Evolutionary conservation across 2,329 filamentous ascomycete genomes (phyloP).

Genomic region (Arthrinium puccinioides): DNA sequence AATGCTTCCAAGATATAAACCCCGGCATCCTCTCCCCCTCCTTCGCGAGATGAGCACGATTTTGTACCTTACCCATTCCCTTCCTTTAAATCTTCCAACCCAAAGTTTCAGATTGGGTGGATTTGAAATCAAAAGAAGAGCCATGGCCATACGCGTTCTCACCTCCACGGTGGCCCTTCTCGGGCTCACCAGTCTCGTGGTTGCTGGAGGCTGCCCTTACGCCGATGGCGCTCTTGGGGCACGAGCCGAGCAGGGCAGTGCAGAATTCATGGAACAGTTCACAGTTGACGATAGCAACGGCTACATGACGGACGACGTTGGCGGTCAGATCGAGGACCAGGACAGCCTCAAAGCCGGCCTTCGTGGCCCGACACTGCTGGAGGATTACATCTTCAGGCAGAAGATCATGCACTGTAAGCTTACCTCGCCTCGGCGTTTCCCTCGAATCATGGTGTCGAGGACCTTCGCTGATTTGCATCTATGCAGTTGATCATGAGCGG

Average conservation of each 20-base stretch:
- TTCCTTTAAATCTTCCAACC: no score
- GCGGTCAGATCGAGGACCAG: slow-evolving; percentile 61
- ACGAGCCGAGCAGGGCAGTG: slow-evolving; percentile 9
- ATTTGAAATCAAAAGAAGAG: background rate
- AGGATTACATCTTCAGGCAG: slow-evolving; percentile 57
- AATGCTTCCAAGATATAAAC: no score
- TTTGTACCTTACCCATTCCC: no score
- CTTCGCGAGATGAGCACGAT: no score
- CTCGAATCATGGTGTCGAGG: background rate
- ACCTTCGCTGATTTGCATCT: background rate
- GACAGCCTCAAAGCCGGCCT: slow-evolving; percentile 45
- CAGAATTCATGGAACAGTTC: slow-evolving; percentile 22
- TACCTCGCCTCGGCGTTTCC: background rate
- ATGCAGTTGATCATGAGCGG: slow-evolving; percentile 44
- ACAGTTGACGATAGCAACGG: slow-evolving; percentile 45
- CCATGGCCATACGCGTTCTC: slow-evolving; percentile 14
- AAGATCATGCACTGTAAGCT: slow-evolving; percentile 43
- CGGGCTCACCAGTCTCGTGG: slow-evolving; percentile 17
- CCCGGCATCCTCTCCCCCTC: no score
- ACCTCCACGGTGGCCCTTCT: slow-evolving; percentile 14
- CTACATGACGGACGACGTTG: slow-evolving; percentile 59
- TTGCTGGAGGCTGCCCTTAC: slow-evolving; percentile 23
- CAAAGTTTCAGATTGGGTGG: no score
- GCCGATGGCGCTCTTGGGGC: slow-evolving; percentile 20
- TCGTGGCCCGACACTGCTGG: slow-evolving; percentile 51